Evolutionary conservation across 768 basidiomycete species (phyloP), one percentile per base, ranked within the genome.

Genomic region (Amanita exitialis): DNA sequence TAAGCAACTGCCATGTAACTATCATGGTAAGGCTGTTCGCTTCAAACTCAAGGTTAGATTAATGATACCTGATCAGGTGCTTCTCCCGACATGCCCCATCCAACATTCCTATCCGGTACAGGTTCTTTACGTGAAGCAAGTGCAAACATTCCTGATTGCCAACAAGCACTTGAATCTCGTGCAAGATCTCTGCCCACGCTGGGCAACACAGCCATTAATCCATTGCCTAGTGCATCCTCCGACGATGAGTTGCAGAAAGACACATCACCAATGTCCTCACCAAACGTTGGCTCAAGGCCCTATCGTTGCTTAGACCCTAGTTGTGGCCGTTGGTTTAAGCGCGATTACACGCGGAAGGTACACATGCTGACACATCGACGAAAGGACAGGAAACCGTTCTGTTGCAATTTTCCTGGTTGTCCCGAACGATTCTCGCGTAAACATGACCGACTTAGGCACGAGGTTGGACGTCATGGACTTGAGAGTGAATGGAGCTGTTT

Each of bases 251-350:
- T 34, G 5, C 43, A 15, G 35, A 32, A 4, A n/a, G 32, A 16
- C 18, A 25, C 30, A n/a, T 44, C 50, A 1, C 32, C 34, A 3
- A 21, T 27, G 20, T 34, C 34, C 9, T 51, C 50, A 8, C 43
- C 43, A 12, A 23, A 7, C 13, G 6, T 15, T 12, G 12, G 39
- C 16, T n/a, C 41, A 18, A 18, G 50, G 15, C 52, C 52, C 9
- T 53, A 39, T 35, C 52, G 39, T 27, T 53, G 52, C 52, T 20
- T 53, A n/a, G 46, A 46, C n/a, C 52, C 52, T 15, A 34, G 8
- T 18, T 53, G 52, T 16, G 52, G 47, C 34, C 44, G 52, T 36
- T 53, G 52, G 52, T 53, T 53, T n/a, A 53, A 53, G 20, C 52
- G 52, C 9, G 52, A 53, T 34, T 53, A 53, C 23, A 53, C 52